Percentiles rank a stretch among this genome's conserved stretches.
Conservation (phyloP, 805 yeast species). For the Candida stauntonica region DNA sequence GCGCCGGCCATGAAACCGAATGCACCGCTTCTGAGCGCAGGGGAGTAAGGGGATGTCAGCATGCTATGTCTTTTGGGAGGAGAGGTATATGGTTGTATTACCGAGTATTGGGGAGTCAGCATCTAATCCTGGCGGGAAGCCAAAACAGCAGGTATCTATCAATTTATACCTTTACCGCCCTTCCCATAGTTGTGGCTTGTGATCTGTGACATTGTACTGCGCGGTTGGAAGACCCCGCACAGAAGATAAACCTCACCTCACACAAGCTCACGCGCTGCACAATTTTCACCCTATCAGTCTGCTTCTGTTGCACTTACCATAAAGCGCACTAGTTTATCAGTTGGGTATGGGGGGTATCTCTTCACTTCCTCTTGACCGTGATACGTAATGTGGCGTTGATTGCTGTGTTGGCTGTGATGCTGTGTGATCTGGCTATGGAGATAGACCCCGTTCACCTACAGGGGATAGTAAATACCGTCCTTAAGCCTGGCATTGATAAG, state of each 20-base stretch:
- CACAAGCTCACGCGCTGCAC: not conserved
- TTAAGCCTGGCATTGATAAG: too few relatives aligned
- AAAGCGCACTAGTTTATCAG: not conserved
- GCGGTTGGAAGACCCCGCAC: not conserved
- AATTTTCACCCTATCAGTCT: not conserved
- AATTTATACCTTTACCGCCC: not conserved
- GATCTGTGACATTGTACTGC: too few relatives aligned
- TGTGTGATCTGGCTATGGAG: not conserved
- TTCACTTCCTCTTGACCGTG: not conserved
- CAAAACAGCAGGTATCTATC: not conserved
- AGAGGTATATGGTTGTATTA: not conserved
- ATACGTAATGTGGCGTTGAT: not conserved
- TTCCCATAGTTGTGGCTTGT: not conserved
- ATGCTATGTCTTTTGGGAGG: not conserved
- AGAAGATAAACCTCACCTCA: too few relatives aligned
- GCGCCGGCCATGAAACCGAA: slow-evolving; percentile 25
- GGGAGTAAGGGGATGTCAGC: slow-evolving; percentile 6
- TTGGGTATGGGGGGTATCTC: not conserved
- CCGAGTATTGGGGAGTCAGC: not conserved
- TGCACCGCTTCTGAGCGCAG: slow-evolving; percentile 20
- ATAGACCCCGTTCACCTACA: too few relatives aligned
- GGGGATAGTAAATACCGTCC: too few relatives aligned
- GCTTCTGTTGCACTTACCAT: too few relatives aligned
- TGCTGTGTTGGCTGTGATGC: not conserved
- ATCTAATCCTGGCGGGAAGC: too few relatives aligned